phyloP scores from a whole-genome alignment of 2,329 filamentous ascomycete species.

The Bipolaris bicolor region DNA sequence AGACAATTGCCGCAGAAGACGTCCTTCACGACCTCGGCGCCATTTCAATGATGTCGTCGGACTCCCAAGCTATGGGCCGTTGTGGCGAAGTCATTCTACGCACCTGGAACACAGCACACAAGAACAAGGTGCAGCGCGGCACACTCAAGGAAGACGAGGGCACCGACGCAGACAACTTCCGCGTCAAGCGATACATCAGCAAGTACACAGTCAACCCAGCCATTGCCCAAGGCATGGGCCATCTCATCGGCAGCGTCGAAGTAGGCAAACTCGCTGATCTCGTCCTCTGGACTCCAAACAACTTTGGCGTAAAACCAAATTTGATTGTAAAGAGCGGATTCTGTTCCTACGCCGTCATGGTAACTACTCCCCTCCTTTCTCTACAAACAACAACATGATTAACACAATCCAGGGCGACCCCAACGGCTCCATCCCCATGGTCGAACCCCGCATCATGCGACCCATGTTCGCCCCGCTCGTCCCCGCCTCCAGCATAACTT shows the following conservation, averaged over 20 bases:
- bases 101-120: constrained; percentile 97
- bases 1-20: constrained; percentile 96
- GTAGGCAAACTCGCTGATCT: constrained; percentile 89
- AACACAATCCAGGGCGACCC: constrained; percentile 51
- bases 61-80: constrained; percentile 95
- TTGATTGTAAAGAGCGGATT: constrained; percentile 86
- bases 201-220: constrained; percentile 98
- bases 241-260: constrained; percentile 85
- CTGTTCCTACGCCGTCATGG: constrained; percentile 84
- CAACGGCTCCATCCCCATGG: constrained; percentile 73
- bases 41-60: constrained; percentile 96
- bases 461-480: constrained; percentile 84
- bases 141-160: constrained; percentile 76
- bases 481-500: constrained; percentile 76
- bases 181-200: constrained; percentile 89
- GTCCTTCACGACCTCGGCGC: constrained; percentile 93
- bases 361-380: constrained; percentile 48
- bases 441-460: constrained; percentile 82
- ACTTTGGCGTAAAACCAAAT: constrained; percentile 85
- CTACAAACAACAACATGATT: too few species aligned
- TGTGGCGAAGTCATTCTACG: constrained; percentile 91
- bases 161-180: constrained; percentile 83
- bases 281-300: constrained; percentile 82
- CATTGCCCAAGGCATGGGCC: constrained; percentile 86
- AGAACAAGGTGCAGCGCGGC: constrained; percentile 90